Conservation (phyloP, 352 stramenopile species). For the Globisporangium apiculatum region DNA sequence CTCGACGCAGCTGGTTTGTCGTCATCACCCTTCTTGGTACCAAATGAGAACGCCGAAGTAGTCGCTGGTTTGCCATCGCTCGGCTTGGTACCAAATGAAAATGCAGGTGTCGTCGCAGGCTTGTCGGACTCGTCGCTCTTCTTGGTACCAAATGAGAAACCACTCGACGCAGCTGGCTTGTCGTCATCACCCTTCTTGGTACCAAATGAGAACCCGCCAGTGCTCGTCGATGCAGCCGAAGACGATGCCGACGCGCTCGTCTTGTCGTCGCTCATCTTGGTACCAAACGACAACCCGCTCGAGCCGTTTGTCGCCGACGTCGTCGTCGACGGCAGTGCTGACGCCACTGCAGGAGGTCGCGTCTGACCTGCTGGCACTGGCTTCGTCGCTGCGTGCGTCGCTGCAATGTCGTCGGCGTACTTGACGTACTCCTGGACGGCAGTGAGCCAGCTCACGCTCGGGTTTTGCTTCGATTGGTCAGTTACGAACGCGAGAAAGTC, state of each 20-base stretch:
- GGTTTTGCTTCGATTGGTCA: slow-evolving; percentile 56
- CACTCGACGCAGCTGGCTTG: not conserved
- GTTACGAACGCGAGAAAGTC: slow-evolving; percentile 72
- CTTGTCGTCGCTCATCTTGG: slow-evolving; percentile 4
- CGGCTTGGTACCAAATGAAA: slow-evolving; percentile 9
- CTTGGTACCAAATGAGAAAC: slow-evolving; percentile 1
- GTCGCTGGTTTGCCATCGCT: not conserved
- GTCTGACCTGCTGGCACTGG: slow-evolving; percentile 34
- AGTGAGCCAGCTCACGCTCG: slow-evolving; percentile 52
- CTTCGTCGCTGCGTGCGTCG: slow-evolving; percentile 57
- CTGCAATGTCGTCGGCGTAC: slow-evolving; percentile 49
- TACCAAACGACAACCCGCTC: slow-evolving; percentile 41
- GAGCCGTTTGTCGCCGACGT: slow-evolving; percentile 14
- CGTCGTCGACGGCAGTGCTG: slow-evolving; percentile 15
- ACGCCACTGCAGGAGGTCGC: slow-evolving; percentile 6
- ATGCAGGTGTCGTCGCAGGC: not conserved
- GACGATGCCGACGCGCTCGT: slow-evolving; percentile 9
- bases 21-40: slow-evolving; percentile 1
- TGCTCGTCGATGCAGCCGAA: slow-evolving; percentile 3
- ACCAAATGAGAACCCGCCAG: slow-evolving; percentile 28
- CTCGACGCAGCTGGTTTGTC: no score
- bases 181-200: slow-evolving; percentile 1
- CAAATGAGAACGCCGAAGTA: slow-evolving; percentile 15
- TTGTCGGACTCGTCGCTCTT: not conserved
- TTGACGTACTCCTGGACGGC: slow-evolving; percentile 73